Evolutionary conservation across 2,329 filamentous ascomycete genomes (phyloP), one percentile per base, ranked within the genome.

Genomic region (Aschersonia sp.): DNA sequence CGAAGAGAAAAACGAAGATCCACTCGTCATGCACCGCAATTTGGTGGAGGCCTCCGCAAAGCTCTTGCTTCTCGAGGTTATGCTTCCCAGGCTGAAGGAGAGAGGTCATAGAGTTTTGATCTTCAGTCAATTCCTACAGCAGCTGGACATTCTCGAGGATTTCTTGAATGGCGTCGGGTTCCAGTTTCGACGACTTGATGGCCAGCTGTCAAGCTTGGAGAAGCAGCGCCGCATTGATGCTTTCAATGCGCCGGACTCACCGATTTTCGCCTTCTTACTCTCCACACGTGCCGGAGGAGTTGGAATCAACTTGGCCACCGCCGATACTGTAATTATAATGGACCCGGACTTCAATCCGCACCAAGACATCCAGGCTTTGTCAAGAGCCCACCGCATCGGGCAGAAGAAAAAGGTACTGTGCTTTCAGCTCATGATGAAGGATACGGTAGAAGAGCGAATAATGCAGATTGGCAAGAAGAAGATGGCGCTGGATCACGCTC

Each of bases 331-430:
- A 51, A 95, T 98, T 53, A 95, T 98, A 54, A 79, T 97, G 54
- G 89, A 98, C 56, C 87, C 87, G 0, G 92, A 98, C 59, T 97
- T 94, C 70, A 98, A 98, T 52, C 92, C 92, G 0, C 92, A 98
- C 59, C 92, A 98, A 64, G 94, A 98, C 58, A 84, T 98, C 41
- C 92, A 98, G 62, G 92, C 92, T 0, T 73, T 98, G 32, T 94
- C 90, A 32, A 81, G 94, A 53, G 92, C 90, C 14, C 92, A 98
- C 64, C 83, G 92, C 30, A 97, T 98, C 52, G 94, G 94, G 0
- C 94, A 98, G 64, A 87, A 88, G 63, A 88, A 92, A 54, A 95
- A 94, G 56, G 92, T 98, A 0, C 73, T 98, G 2, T 94, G 94
- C 54, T 95, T 97, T 58, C 90, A 97, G 61, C 69, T 98, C 0